Percentiles rank a stretch among this genome's conserved stretches.
phyloP scores from a whole-genome alignment of 2,329 filamentous ascomycete genomes.

The Leptographium flavum region DNA sequence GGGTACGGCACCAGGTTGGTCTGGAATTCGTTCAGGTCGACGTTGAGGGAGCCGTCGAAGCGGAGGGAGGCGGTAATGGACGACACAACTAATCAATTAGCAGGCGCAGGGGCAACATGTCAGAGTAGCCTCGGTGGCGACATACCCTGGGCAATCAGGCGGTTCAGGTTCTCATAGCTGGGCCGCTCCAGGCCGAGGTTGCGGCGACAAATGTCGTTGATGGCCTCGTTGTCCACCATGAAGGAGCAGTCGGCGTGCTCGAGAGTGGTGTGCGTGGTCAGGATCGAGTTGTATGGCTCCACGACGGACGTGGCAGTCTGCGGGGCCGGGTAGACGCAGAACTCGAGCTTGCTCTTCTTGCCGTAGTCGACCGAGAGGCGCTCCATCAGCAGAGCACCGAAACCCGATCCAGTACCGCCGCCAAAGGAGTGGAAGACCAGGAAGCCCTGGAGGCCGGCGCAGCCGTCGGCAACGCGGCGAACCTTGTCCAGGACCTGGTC shows the following conservation, averaged over 20 bases:
- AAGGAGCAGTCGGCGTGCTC: slow-evolving; percentile 99
- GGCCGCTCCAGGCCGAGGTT: slow-evolving; percentile 96
- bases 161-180: slow-evolving; percentile 98
- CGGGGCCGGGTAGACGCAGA: slow-evolving; percentile 96
- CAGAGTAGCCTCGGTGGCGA: slow-evolving; percentile 7
- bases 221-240: slow-evolving; percentile 99
- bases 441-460: slow-evolving; percentile 95
- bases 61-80: slow-evolving; percentile 97
- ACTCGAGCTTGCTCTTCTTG: slow-evolving; percentile 99
- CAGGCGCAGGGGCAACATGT: slow-evolving; percentile 9
- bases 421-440: slow-evolving; percentile 99
- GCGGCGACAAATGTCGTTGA: slow-evolving; percentile 98
- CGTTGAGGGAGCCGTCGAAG: slow-evolving; percentile 97
- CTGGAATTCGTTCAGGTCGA: slow-evolving; percentile 99
- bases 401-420: slow-evolving; percentile 96
- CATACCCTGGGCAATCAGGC: slow-evolving; percentile 87
- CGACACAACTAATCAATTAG: slow-evolving; percentile 57
- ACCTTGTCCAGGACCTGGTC: slow-evolving; percentile 97
- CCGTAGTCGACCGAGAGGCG: slow-evolving; percentile 97
- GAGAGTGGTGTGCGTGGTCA: slow-evolving; percentile 96
- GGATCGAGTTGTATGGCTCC: slow-evolving; percentile 99
- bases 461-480: slow-evolving; percentile 94
- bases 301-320: slow-evolving; percentile 96
- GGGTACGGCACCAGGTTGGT: slow-evolving; percentile 98
- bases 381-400: slow-evolving; percentile 97